These are phyloP conservation scores for Sporodiniella umbellata DNA, from an alignment of 371 early-diverging fungal species.

Conservation along the genomic window DNA sequence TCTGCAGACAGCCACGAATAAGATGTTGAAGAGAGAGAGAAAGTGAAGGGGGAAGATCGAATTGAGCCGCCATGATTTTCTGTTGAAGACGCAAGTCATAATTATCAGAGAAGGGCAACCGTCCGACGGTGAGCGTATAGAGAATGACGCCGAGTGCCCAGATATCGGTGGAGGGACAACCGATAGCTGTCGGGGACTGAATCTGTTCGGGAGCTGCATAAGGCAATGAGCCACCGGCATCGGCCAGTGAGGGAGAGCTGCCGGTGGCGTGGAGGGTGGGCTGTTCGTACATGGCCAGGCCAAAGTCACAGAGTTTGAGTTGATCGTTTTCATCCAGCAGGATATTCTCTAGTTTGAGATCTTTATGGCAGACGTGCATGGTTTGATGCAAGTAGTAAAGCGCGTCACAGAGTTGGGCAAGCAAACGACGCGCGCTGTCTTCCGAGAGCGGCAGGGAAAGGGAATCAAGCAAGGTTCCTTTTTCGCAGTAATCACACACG, in stretches of 20 bases:
- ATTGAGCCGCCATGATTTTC: slow-evolving; percentile 51
- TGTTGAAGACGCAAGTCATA: slow-evolving; percentile 69
- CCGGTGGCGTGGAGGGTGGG: slow-evolving; percentile 11
- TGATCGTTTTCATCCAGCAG: slow-evolving; percentile 43
- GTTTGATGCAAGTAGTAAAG: slow-evolving; percentile 76
- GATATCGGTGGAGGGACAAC: slow-evolving; percentile 62
- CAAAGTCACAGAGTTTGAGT: slow-evolving; percentile 88
- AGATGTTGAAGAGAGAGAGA: slow-evolving; percentile 14
- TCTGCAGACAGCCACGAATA: slow-evolving; percentile 12
- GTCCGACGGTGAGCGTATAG: slow-evolving; percentile 64
- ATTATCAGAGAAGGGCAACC: slow-evolving; percentile 71
- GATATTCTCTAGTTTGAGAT: slow-evolving; percentile 91
- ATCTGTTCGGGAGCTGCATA: slow-evolving; percentile 77
- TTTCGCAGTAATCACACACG: slow-evolving; percentile 62
- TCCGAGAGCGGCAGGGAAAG: slow-evolving; percentile 35
- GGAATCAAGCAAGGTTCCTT: slow-evolving; percentile 48
- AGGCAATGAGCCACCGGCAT: slow-evolving; percentile 65
- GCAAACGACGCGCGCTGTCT: slow-evolving; percentile 48
- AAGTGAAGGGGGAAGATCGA: slow-evolving; percentile 28
- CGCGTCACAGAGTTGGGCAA: slow-evolving; percentile 70
- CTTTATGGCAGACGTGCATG: slow-evolving; percentile 74
- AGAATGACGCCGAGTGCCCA: slow-evolving; percentile 82
- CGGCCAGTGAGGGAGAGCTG: neutral
- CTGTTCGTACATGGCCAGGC: slow-evolving; percentile 59
- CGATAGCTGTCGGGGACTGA: slow-evolving; percentile 25